phyloP scores from a whole-genome alignment of 176 grass and related monocot genomes.

The Leersia perrieri region DNA sequence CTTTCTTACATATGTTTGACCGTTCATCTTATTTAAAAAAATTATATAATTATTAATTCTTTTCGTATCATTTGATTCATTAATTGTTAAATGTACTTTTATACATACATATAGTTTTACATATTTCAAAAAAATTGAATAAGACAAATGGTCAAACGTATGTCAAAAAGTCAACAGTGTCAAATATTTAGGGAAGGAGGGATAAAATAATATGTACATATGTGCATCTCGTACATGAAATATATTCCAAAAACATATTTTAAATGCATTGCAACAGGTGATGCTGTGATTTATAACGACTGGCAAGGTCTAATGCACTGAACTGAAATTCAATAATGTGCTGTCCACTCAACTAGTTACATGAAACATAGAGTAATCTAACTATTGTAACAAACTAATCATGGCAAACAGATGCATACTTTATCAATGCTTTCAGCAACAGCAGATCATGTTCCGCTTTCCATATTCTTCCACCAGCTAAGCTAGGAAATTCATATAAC shows the following conservation, averaged over 20 bases:
- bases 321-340: slow-evolving; percentile 4
- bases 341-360: neutral
- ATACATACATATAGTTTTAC: too few relatives aligned
- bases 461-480: slow-evolving; percentile 66
- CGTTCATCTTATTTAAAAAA: too few relatives aligned
- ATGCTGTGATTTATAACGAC: neutral
- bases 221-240: neutral
- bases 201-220: neutral
- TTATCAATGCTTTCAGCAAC: slow-evolving; percentile 68
- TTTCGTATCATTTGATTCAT: too few relatives aligned
- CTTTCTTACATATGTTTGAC: too few relatives aligned
- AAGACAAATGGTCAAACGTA: too few relatives aligned
- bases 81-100: too few relatives aligned
- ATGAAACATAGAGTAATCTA: slow-evolving; percentile 21
- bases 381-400: slow-evolving; percentile 19
- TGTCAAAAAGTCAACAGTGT: too few relatives aligned
- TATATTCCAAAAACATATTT: neutral
- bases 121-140: too few relatives aligned
- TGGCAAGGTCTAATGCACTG: neutral
- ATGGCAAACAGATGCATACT: slow-evolving; percentile 48
- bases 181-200: too few relatives aligned
- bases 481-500: slow-evolving; percentile 55
- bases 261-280: neutral
- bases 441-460: slow-evolving; percentile 70
- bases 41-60: too few relatives aligned